Conservation (phyloP, 805 yeast genomes). For the Wickerhamomyces rabaulensis region DNA sequence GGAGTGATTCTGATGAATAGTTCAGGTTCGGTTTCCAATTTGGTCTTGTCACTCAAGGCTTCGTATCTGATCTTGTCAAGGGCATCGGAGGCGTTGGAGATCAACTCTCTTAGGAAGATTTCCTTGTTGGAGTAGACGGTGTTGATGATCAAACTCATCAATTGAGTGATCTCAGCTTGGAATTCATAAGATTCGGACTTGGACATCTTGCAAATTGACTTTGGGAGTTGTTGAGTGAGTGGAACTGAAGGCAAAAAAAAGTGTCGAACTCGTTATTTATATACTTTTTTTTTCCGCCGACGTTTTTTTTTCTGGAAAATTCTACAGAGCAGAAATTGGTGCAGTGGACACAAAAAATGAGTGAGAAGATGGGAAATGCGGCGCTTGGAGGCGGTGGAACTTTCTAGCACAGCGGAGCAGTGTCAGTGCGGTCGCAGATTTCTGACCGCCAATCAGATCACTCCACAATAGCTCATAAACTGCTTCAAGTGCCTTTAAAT, state of each 20-base stretch:
- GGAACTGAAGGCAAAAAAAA: neutral
- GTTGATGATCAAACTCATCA: slow-evolving; percentile 99
- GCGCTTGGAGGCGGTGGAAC: neutral
- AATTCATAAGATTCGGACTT: slow-evolving; percentile 82
- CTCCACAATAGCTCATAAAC: too few relatives aligned
- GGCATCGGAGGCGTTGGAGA: slow-evolving; percentile 99
- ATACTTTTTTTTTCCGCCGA: slow-evolving; percentile 3
- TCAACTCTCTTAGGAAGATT: slow-evolving; percentile 97
- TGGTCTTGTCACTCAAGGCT: slow-evolving; percentile 86
- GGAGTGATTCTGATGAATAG: slow-evolving; percentile 97
- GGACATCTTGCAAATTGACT: slow-evolving; percentile 5
- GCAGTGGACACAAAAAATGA: too few relatives aligned
- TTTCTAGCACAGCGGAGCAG: too few relatives aligned
- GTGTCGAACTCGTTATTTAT: neutral
- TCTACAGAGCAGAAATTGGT: neutral
- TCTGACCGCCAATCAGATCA: too few relatives aligned
- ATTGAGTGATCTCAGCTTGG: slow-evolving; percentile 99
- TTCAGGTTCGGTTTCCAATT: slow-evolving; percentile 92
- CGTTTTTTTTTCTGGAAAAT: slow-evolving; percentile 2
- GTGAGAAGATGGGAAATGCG: neutral
- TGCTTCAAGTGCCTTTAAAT: too few relatives aligned
- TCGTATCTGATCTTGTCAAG: slow-evolving; percentile 97
- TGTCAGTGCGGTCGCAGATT: too few relatives aligned
- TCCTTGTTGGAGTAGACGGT: slow-evolving; percentile 99
- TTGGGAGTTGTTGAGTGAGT: neutral